Evolutionary conservation across 306 rosid genomes (phyloP).

Genomic region (Fagus sylvatica): DNA sequence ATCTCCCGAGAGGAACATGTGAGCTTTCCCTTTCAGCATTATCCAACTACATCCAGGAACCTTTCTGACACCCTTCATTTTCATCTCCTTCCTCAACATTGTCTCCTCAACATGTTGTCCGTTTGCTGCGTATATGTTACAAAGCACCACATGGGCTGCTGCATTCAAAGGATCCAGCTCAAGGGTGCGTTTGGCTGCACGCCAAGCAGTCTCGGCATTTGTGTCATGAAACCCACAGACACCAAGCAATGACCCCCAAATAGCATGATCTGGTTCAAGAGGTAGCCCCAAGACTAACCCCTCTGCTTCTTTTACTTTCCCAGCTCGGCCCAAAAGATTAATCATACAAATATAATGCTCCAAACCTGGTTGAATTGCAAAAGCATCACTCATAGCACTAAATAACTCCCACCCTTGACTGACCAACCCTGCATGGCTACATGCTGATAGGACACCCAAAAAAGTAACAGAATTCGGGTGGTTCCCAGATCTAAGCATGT

Average conservation of each 20-base stretch:
- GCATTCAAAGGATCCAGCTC: slow-evolving; percentile 70
- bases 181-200: slow-evolving; percentile 54
- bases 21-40: slow-evolving; percentile 46
- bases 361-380: slow-evolving; percentile 54
- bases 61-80: slow-evolving; percentile 64
- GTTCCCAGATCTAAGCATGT: slow-evolving; percentile 51
- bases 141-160: slow-evolving; percentile 62
- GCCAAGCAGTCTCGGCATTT: slow-evolving; percentile 45
- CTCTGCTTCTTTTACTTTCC: slow-evolving; percentile 62
- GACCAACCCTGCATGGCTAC: slow-evolving; percentile 67
- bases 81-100: slow-evolving; percentile 66
- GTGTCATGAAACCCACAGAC: slow-evolving; percentile 48
- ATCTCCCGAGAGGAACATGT: slow-evolving; percentile 53
- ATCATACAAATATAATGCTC: slow-evolving; percentile 70
- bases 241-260: slow-evolving; percentile 80
- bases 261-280: slow-evolving; percentile 49
- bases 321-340: slow-evolving; percentile 75
- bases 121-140: slow-evolving; percentile 65
- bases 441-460: slow-evolving; percentile 65
- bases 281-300: slow-evolving; percentile 63
- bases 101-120: slow-evolving; percentile 46
- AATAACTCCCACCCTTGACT: slow-evolving; percentile 53
- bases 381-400: slow-evolving; percentile 43
- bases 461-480: slow-evolving; percentile 63
- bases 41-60: slow-evolving; percentile 83